Evolutionary conservation across 2,329 filamentous ascomycete species (phyloP), one percentile per base, ranked within the genome.

Genomic region (Sclerotinia nivalis): DNA sequence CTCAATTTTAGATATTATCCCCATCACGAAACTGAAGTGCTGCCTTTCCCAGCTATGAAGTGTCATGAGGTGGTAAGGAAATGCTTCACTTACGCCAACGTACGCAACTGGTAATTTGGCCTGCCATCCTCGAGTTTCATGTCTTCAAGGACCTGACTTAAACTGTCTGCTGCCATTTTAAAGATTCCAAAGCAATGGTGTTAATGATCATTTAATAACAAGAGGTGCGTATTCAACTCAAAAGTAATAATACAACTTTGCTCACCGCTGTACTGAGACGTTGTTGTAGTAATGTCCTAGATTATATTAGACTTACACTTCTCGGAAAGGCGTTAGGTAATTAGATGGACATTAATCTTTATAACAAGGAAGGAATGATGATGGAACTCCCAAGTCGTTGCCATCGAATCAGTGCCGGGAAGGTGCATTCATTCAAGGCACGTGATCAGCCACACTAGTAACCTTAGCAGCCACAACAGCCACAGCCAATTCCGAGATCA

Each of bases 121-220:
- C 12, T 66, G 18, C 67, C 70, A 40, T 69, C 45, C 31, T 40
- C 52, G n/a, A 61, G 50, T 34, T 22, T 60, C 52, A 68, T 61
- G 31, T 34, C 50, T 9, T 61, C 47, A 13, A 68, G 45, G 5
- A 34, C 40, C 55, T 31, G 40, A 25, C 22, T 49, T 6, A 69
- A n/a, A 54, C 34, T 25, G 20, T 55, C 64, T 28, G 25, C 43
- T 31, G 22, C 52, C 66, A 69, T 67, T 20, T 25, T 67, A 20
- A 25, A 62, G 60, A 37, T 31, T 12, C 31, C 31, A 37, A 34
- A 22, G 52, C 20, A 31, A 49, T 8, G 43, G 10, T 9, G 31
- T 37, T 25, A 3, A 40, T 20, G 15, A 37, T 40, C 15, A 1
- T 25, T 37, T 40, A 31, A 52, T 40, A 18, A 52, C 18, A 28